A percentile compares a stretch with the other conserved stretches of the same genome.
Evolutionary conservation across 2,329 filamentous ascomycete genomes (phyloP).

Genomic region (Nannizzia gypsea): DNA sequence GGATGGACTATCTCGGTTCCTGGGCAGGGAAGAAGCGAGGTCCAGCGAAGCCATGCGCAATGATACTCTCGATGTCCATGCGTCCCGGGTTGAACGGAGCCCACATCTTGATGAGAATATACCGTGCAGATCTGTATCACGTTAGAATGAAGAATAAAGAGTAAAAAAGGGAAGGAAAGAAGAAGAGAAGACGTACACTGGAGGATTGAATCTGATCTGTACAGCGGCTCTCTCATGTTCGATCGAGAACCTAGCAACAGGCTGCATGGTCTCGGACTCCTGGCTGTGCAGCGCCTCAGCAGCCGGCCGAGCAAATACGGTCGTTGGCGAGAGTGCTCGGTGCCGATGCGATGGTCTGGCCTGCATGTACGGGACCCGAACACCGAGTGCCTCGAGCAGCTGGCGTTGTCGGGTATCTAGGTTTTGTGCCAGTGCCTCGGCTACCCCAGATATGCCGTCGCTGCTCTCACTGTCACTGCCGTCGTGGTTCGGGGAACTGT

Average conservation of each 20-base stretch:
- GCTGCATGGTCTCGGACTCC: constrained; percentile 54
- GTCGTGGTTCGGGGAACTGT: neutral
- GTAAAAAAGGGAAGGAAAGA: neutral
- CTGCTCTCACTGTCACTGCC: neutral
- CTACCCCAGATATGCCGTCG: neutral
- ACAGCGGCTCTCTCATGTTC: constrained; percentile 72
- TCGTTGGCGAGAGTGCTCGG: neutral
- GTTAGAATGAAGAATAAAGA: constrained; percentile 7
- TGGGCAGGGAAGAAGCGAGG: constrained; percentile 69
- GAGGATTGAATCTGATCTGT: constrained; percentile 59
- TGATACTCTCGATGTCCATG: constrained; percentile 80
- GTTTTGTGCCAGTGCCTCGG: neutral
- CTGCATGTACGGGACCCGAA: constrained; percentile 7
- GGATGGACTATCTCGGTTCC: constrained; percentile 40
- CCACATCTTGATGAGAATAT: constrained; percentile 84
- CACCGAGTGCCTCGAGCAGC: constrained; percentile 24
- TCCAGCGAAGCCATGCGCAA: constrained; percentile 73
- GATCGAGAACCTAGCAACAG: constrained; percentile 74
- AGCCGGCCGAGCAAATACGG: neutral
- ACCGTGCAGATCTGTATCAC: constrained; percentile 53
- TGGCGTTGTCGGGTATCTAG: constrained; percentile 18
- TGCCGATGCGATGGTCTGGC: neutral
- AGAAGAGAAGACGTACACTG: constrained; percentile 30
- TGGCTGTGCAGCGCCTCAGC: constrained; percentile 16
- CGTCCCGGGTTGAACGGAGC: constrained; percentile 62